Conservation (phyloP, 495 filamentous ascomycete species). For the Trichoderma parareesei region DNA sequence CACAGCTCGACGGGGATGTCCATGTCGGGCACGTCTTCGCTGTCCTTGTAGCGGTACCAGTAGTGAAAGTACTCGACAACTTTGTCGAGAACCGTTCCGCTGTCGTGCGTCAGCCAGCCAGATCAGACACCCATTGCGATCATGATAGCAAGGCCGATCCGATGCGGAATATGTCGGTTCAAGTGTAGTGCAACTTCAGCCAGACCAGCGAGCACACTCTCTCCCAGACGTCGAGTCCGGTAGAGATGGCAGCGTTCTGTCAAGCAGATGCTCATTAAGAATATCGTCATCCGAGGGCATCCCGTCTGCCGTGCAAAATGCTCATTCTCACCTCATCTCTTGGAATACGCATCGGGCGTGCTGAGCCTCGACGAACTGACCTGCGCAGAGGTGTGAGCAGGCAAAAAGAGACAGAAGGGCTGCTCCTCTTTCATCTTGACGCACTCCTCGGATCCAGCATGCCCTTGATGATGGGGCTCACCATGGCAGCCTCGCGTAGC, state of each 20-base stretch:
- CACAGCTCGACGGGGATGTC: conserved; percentile 69
- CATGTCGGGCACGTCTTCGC: conserved; percentile 80
- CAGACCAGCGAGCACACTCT: conserved; percentile 12
- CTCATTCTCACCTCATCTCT: conserved; percentile 58
- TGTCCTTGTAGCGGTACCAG: conserved; percentile 71
- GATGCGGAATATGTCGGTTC: conserved; percentile 36
- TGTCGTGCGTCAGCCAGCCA: conserved; percentile 24
- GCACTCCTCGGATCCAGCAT: conserved; percentile 78
- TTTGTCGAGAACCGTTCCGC: conserved; percentile 77
- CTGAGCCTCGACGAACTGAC: conserved; percentile 60
- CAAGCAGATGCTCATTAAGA: not conserved
- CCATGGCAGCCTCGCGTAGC: conserved; percentile 62
- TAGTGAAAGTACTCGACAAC: conserved; percentile 90
- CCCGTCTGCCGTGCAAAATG: conserved; percentile 1
- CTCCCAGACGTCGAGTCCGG: conserved; percentile 10
- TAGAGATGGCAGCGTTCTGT: conserved; percentile 4
- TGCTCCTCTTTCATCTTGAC: not conserved
- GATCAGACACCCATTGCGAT: conserved; percentile 4
- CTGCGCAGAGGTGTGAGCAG: conserved; percentile 29
- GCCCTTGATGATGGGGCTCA: conserved; percentile 68
- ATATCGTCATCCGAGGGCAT: not conserved
- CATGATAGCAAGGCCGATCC: not conserved
- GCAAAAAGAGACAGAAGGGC: conserved; percentile 6
- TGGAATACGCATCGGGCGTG: conserved; percentile 58
- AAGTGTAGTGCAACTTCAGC: conserved; percentile 49